Evolutionary conservation across 306 rosid genomes (phyloP).

Genomic region (Glycine soja): DNA sequence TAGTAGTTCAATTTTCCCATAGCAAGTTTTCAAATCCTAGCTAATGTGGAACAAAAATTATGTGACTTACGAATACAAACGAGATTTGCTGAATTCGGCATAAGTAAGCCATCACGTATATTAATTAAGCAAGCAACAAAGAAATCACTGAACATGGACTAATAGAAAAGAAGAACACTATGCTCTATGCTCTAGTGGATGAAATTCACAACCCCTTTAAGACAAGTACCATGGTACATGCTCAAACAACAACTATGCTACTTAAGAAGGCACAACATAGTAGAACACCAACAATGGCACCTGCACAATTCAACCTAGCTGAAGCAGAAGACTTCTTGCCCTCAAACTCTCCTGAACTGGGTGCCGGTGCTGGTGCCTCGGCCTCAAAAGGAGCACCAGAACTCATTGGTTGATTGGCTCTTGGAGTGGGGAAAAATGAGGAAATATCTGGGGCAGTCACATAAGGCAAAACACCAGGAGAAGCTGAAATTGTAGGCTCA

Average conservation of each 20-base stretch:
- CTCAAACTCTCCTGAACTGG: slow-evolving; percentile 66
- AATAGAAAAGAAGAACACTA: slow-evolving; percentile 16
- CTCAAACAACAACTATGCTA: slow-evolving; percentile 7
- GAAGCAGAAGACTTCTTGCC: slow-evolving; percentile 61
- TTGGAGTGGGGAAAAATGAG: slow-evolving; percentile 69
- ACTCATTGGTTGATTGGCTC: slow-evolving; percentile 43
- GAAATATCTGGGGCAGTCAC: slow-evolving; percentile 63
- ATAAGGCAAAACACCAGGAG: slow-evolving; percentile 64
- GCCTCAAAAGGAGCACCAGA: slow-evolving; percentile 31
- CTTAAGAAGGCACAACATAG: slow-evolving; percentile 37
- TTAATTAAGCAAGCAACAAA: slow-evolving; percentile 26
- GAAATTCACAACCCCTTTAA: slow-evolving; percentile 9
- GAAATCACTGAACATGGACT: slow-evolving; percentile 21
- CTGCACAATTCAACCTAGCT: slow-evolving; percentile 41
- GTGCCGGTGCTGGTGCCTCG: slow-evolving; percentile 50
- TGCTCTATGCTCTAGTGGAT: background rate
- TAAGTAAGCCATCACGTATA: background rate
- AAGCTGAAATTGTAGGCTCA: slow-evolving; percentile 64
- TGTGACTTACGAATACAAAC: background rate
- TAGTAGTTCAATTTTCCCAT: background rate
- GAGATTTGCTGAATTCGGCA: slow-evolving; percentile 17
- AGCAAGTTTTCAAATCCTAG: background rate
- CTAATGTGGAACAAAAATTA: slow-evolving; percentile 8
- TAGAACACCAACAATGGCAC: slow-evolving; percentile 38
- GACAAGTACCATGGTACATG: too few relatives aligned